These are phyloP conservation scores for Lathyrus aphaca DNA, from an alignment of 306 rosid genomes.

Conservation along the genomic window DNA sequence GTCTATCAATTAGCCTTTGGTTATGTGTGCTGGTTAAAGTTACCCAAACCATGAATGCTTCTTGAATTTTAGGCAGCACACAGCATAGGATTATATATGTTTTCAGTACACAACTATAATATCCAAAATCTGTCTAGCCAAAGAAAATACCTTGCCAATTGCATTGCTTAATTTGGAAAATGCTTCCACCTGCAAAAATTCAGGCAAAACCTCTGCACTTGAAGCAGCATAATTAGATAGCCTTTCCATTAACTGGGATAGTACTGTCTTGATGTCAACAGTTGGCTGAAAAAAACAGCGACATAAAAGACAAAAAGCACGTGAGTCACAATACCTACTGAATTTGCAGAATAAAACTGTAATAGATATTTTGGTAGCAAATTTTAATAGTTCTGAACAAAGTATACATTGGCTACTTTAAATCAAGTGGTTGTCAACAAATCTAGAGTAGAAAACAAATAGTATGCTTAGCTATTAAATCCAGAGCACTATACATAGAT, in stretches of 20 bases:
- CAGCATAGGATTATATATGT: conserved; percentile 19
- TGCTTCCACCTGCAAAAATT: conserved; percentile 98
- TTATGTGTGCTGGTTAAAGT: conserved; percentile 15
- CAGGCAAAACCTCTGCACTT: conserved; percentile 92
- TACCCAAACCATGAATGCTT: conserved; percentile 8
- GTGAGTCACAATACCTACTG: conserved; percentile 12
- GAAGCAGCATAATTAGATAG: conserved; percentile 98
- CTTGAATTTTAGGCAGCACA: neutral
- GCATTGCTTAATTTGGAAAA: conserved; percentile 94
- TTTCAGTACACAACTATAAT: conserved; percentile 18
- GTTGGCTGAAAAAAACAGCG: conserved; percentile 60
- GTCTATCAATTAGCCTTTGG: conserved; percentile 32
- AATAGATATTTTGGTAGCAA: conserved; percentile 32
- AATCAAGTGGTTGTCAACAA: conserved; percentile 20
- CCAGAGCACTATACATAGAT: conserved; percentile 14
- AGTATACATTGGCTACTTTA: conserved; percentile 15
- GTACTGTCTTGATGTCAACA: conserved; percentile 93
- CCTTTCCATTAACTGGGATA: conserved; percentile 97
- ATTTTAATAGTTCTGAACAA: conserved; percentile 19
- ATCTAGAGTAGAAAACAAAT: conserved; percentile 8
- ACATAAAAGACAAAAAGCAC: conserved; percentile 24
- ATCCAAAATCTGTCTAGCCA: conserved; percentile 25
- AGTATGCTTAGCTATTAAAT: conserved; percentile 29
- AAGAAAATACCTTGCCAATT: conserved; percentile 74
- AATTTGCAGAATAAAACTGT: conserved; percentile 31